These are phyloP conservation scores for Rosa chinensis DNA, from an alignment of 306 rosid genomes.

Conservation along the genomic window DNA sequence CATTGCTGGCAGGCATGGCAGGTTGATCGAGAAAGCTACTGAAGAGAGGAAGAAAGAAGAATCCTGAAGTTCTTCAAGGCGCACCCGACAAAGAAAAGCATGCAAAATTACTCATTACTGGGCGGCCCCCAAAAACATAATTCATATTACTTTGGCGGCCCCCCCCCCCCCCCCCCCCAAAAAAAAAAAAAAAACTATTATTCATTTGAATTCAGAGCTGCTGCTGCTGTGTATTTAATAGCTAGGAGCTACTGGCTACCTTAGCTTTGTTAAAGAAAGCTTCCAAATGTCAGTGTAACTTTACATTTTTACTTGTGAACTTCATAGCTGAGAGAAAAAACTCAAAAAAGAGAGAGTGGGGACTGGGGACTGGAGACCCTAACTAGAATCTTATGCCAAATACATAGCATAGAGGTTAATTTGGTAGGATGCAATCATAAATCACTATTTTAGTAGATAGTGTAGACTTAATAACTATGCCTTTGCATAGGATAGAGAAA, in stretches of 20 bases:
- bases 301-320: background rate
- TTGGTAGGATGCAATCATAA: background rate
- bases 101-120: slow-evolving; percentile 7
- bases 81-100: slow-evolving; percentile 15
- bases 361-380: background rate
- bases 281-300: background rate
- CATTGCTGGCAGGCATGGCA: slow-evolving; percentile 1
- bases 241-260: background rate
- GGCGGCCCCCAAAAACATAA: slow-evolving; percentile 7
- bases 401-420: background rate
- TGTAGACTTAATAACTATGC: no score
- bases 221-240: background rate
- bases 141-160: background rate
- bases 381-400: background rate
- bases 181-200: background rate
- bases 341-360: background rate
- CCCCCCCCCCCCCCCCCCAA: background rate
- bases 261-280: background rate
- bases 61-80: background rate
- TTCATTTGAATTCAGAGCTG: background rate
- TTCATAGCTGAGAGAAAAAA: background rate
- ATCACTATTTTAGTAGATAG: background rate
- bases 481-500: no score
- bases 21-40: background rate
- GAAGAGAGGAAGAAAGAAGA: background rate